phyloP scores from a whole-genome alignment of 495 filamentous ascomycete genomes.

The Corynascus novoguineensis region DNA sequence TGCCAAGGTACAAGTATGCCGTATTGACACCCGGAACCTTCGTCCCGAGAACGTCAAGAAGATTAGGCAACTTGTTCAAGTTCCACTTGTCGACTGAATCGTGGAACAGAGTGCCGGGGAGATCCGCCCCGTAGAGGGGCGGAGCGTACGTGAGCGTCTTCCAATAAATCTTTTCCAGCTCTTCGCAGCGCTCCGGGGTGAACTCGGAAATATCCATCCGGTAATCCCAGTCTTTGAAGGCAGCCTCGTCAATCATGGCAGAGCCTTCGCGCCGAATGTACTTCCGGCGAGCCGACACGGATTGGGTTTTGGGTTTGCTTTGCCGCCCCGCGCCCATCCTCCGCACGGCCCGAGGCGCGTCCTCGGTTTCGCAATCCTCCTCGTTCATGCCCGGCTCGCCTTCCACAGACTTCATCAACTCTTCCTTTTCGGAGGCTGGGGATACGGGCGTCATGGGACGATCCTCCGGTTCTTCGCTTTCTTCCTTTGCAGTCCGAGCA shows the following conservation, averaged over 20 bases:
- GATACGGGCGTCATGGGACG: conserved; percentile 53
- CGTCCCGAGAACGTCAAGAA: conserved; percentile 89
- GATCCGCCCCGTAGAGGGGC: conserved; percentile 93
- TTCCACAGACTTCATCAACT: conserved; percentile 43
- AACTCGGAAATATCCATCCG: conserved; percentile 78
- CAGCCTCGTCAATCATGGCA: conserved; percentile 72
- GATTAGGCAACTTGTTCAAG: conserved; percentile 84
- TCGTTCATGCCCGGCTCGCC: conserved; percentile 40
- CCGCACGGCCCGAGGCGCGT: conserved; percentile 30
- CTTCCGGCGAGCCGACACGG: conserved; percentile 63
- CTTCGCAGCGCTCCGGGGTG: conserved; percentile 83
- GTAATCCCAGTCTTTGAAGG: conserved; percentile 86
- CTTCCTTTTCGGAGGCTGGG: conserved; percentile 38
- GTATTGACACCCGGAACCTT: conserved; percentile 98
- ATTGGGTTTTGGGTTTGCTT: conserved; percentile 47
- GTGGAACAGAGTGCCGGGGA: conserved; percentile 93
- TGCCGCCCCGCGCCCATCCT: conserved; percentile 39
- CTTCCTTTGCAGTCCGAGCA: conserved; percentile 26
- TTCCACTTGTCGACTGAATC: conserved; percentile 85
- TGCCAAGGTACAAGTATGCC: conserved; percentile 95
- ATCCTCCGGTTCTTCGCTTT: conserved; percentile 35
- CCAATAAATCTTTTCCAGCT: conserved; percentile 92
- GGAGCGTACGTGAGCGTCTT: conserved; percentile 90
- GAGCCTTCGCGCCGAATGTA: conserved; percentile 70
- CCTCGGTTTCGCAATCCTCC: conserved; percentile 41